Conservation (phyloP, 1,139 yeast species). For the Yamadazyma pseudoaaseri region DNA sequence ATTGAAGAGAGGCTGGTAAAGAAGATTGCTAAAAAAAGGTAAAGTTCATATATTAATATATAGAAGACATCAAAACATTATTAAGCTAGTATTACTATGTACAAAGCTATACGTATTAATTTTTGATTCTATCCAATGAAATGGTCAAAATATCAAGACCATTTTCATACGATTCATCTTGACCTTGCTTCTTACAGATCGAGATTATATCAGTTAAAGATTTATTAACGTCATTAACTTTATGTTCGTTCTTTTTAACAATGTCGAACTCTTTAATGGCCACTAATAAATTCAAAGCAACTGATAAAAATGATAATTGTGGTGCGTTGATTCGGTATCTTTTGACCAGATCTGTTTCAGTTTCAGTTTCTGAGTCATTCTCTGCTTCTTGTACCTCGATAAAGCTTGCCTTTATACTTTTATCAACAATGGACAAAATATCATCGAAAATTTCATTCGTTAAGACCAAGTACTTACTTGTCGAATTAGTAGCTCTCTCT, state of each 20-base stretch:
- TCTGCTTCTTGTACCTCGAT: conserved; percentile 11
- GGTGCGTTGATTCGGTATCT: conserved; percentile 20
- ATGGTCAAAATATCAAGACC: conserved; percentile 38
- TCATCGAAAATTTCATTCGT: conserved; percentile 34
- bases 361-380: conserved; percentile 13
- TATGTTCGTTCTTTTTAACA: conserved; percentile 16
- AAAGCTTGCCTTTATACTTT: conserved; percentile 32
- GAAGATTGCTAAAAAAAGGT: conserved; percentile 14
- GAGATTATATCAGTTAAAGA: conserved; percentile 17
- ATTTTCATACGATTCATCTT: conserved; percentile 24
- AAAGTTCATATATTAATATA: background rate
- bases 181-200: conserved; percentile 12
- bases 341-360: conserved; percentile 7
- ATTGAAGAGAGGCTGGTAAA: conserved; percentile 54
- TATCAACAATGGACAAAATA: conserved; percentile 38
- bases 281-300: conserved; percentile 55
- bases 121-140: conserved; percentile 36
- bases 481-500: conserved; percentile 12
- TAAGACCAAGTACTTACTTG: conserved; percentile 34
- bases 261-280: conserved; percentile 33
- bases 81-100: background rate
- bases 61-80: background rate
- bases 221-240: conserved; percentile 17
- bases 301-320: conserved; percentile 44
- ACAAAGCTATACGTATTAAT: background rate